Conservation (phyloP, 1,284 basidiomycete genomes). For the Boletus sp. region DNA sequence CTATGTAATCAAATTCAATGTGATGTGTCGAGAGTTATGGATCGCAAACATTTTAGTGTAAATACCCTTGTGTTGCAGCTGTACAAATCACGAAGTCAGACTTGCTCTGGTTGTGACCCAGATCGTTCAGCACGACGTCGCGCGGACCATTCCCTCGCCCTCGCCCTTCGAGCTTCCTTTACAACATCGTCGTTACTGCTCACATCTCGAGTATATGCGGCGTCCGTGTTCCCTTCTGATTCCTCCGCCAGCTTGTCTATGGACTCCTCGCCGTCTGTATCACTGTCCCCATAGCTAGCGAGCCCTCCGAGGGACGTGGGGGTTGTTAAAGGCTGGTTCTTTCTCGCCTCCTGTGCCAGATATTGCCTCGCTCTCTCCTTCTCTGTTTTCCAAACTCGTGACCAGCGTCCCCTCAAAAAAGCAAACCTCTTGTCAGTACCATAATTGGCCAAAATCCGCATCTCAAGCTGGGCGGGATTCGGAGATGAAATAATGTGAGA, state of each 20-base stretch:
- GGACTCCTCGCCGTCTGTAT: conserved; percentile 38
- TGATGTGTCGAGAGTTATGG: background rate
- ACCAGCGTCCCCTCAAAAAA: conserved; percentile 79
- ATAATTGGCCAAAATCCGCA: conserved; percentile 87
- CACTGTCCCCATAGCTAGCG: conserved; percentile 63
- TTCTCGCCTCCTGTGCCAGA: conserved; percentile 21
- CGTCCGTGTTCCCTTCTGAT: conserved; percentile 1
- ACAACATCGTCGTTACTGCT: conserved; percentile 37
- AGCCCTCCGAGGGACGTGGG: conserved; percentile 50
- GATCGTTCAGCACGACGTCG: conserved; percentile 41
- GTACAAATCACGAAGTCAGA: background rate
- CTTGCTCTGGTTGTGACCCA: conserved; percentile 10
- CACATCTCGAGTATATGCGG: background rate
- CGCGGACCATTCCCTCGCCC: conserved; percentile 60
- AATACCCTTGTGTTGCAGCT: background rate
- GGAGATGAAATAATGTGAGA: conserved; percentile 65
- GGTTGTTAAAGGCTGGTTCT: background rate
- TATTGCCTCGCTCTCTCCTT: conserved; percentile 47
- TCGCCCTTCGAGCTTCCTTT: conserved; percentile 53
- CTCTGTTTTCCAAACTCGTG: conserved; percentile 57
- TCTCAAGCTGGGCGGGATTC: conserved; percentile 78
- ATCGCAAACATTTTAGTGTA: background rate
- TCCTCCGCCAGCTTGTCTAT: conserved; percentile 20
- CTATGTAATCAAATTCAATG: too few relatives aligned
- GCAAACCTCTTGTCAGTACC: conserved; percentile 71